These are phyloP conservation scores for Claviceps africana DNA, from an alignment of 2,329 filamentous ascomycete genomes.

Conservation along the genomic window DNA sequence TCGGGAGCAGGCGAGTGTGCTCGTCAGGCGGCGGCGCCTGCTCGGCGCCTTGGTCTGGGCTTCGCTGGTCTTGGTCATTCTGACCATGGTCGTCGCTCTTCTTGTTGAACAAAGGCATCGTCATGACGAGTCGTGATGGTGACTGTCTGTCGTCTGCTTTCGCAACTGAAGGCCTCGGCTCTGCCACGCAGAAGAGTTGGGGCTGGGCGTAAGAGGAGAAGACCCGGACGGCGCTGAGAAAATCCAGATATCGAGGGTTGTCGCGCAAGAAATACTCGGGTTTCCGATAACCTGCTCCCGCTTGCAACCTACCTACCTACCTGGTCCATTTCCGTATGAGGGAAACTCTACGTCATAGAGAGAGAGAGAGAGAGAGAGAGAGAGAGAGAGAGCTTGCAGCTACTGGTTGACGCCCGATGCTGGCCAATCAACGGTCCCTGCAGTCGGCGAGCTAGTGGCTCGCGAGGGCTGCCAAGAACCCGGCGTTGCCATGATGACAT, in stretches of 20 bases:
- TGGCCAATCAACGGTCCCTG: neutral
- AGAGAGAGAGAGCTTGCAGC: neutral
- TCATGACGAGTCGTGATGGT: neutral
- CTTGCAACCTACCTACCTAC: too few species aligned
- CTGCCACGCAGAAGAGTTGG: neutral
- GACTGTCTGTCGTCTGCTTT: neutral
- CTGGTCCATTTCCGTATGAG: neutral
- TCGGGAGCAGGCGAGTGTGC: slow-evolving; percentile 54
- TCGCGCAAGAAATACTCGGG: neutral
- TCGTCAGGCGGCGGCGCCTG: slow-evolving; percentile 27
- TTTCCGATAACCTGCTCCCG: neutral
- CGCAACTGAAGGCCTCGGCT: neutral
- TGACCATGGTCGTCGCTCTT: slow-evolving; percentile 11
- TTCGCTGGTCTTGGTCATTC: slow-evolving; percentile 6
- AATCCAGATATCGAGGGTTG: neutral
- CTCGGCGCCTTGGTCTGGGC: slow-evolving; percentile 12
- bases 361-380: slow-evolving; percentile 2
- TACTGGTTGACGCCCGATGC: neutral
- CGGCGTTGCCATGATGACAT: neutral
- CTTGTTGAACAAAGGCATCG: slow-evolving; percentile 23
- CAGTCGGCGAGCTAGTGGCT: neutral
- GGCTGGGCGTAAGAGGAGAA: neutral
- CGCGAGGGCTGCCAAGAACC: neutral
- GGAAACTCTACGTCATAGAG: slow-evolving; percentile 6
- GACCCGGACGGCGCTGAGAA: neutral